Conservation (phyloP, 2,329 filamentous ascomycete genomes). For the Fusarium incarnatum region DNA sequence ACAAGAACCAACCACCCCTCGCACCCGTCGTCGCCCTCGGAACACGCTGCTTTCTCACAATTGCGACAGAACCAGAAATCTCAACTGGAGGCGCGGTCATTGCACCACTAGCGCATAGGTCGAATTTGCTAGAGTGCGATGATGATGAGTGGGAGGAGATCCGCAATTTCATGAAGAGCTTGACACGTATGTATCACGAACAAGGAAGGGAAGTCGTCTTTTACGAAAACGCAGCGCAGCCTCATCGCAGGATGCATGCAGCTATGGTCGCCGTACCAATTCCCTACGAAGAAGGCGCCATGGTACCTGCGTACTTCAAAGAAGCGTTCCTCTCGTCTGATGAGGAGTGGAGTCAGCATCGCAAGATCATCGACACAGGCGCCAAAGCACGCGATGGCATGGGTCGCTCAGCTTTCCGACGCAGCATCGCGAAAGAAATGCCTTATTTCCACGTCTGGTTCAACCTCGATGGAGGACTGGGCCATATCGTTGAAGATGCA, state of each 20-base stretch:
- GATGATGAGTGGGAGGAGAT: conserved; percentile 99
- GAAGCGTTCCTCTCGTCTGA: conserved; percentile 91
- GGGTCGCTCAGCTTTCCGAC: conserved; percentile 84
- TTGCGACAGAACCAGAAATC: conserved; percentile 90
- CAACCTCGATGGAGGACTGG: conserved; percentile 87
- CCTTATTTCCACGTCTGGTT: conserved; percentile 99
- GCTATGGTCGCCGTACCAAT: conserved; percentile 88
- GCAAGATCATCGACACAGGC: conserved; percentile 90
- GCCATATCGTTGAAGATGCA: conserved; percentile 90
- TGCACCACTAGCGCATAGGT: conserved; percentile 86
- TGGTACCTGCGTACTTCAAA: conserved; percentile 91
- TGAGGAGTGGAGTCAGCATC: conserved; percentile 95
- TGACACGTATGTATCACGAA: conserved; percentile 94
- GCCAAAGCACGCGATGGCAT: conserved; percentile 70
- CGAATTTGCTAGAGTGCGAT: conserved; percentile 95
- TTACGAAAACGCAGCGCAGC: conserved; percentile 94
- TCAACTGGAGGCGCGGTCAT: conserved; percentile 87
- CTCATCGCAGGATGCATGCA: conserved; percentile 83
- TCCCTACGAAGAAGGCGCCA: conserved; percentile 90
- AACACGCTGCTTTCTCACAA: conserved; percentile 86
- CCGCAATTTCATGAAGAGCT: conserved; percentile 97
- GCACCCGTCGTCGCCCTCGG: conserved; percentile 89
- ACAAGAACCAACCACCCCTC: conserved; percentile 76
- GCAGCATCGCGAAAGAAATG: conserved; percentile 90
- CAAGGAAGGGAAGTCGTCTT: conserved; percentile 94